Evolutionary conservation across 495 filamentous ascomycete genomes (phyloP).

Genomic region (Parathielavia appendiculata): DNA sequence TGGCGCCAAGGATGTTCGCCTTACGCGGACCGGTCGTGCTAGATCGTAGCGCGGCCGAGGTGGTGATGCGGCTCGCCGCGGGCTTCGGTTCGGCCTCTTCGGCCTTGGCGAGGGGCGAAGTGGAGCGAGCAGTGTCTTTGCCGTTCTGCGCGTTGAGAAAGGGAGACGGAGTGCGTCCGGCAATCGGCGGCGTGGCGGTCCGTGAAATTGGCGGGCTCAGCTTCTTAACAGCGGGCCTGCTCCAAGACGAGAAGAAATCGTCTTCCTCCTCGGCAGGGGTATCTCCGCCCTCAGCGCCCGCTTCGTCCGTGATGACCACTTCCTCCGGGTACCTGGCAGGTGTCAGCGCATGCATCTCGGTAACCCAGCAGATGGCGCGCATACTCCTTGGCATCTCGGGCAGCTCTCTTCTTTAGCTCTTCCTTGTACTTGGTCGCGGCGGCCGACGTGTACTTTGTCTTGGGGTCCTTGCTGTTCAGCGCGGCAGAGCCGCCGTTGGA

Average conservation of each 20-base stretch:
- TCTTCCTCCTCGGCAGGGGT: conserved; percentile 80
- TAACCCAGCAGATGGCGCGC: conserved; percentile 17
- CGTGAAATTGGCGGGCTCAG: conserved; percentile 91
- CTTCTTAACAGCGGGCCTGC: conserved; percentile 94
- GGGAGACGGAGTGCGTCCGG: conserved; percentile 79
- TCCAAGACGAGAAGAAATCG: conserved; percentile 99
- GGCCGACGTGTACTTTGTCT: conserved; percentile 90
- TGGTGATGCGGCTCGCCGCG: conserved; percentile 62
- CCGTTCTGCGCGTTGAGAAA: conserved; percentile 73
- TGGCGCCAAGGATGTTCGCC: conserved; percentile 78
- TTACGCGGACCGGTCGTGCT: conserved; percentile 61
- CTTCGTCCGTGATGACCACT: conserved; percentile 75
- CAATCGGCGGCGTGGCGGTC: conserved; percentile 79
- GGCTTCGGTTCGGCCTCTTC: conserved; percentile 42
- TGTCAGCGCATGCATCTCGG: conserved; percentile 23
- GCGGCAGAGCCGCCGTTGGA: conserved; percentile 90
- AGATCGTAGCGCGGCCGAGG: conserved; percentile 70
- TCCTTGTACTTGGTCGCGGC: conserved; percentile 95
- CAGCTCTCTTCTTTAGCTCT: conserved; percentile 77
- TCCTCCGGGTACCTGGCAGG: conserved; percentile 69
- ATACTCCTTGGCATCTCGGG: conserved; percentile 74
- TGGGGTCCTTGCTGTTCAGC: conserved; percentile 89
- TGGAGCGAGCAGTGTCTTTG: conserved; percentile 64
- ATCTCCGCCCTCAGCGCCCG: conserved; percentile 53
- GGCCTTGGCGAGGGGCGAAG: conserved; percentile 70